Evolutionary conservation across 148 eudicot species (phyloP).

Genomic region (Rhododendron molle): DNA sequence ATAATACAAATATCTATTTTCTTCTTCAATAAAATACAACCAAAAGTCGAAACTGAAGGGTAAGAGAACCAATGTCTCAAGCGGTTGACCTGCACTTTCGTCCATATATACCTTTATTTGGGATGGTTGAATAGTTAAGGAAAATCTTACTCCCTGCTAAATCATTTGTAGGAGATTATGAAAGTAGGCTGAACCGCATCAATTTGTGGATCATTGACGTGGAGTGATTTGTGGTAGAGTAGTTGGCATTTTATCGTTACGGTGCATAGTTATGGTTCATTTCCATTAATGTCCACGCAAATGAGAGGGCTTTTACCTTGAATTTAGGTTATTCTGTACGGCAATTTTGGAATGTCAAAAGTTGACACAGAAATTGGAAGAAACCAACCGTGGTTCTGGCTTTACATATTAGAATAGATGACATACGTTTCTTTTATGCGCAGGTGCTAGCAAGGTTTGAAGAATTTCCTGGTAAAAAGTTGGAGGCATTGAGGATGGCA

Average conservation of each 20-base stretch:
- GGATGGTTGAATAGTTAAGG: background rate
- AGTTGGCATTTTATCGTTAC: background rate
- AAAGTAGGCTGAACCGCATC: background rate
- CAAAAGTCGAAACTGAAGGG: background rate
- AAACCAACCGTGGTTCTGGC: background rate
- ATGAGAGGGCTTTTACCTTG: background rate
- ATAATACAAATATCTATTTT: background rate
- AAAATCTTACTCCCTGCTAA: background rate
- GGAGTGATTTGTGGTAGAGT: background rate
- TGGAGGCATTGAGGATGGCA: constrained; percentile 91
- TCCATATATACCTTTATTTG: background rate
- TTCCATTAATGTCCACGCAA: background rate
- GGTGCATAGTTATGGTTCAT: too few species aligned
- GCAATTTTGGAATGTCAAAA: background rate
- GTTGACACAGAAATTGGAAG: background rate
- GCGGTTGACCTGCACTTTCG: background rate
- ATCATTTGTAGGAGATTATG: background rate
- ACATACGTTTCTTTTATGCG: background rate
- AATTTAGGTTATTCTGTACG: background rate
- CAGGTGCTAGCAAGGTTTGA: constrained; percentile 86
- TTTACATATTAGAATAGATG: background rate
- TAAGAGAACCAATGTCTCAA: background rate
- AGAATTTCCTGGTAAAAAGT: constrained; percentile 77
- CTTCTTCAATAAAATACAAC: too few species aligned
- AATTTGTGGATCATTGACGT: background rate